Base-by-base conservation (phyloP, 179 eudicot genomes). In the Silene noctiflora region DNA sequence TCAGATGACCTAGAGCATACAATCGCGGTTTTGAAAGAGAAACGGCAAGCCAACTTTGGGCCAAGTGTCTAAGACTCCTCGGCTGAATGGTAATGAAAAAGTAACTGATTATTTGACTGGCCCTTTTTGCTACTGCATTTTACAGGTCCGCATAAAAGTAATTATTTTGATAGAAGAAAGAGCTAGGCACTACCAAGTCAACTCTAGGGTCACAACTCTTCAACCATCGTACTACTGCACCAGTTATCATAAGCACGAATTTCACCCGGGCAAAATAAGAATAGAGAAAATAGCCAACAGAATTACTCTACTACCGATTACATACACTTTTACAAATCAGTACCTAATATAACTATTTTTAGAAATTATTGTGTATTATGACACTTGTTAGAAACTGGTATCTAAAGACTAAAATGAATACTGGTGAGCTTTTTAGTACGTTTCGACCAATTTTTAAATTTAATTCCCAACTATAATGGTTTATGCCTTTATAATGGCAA, bases 1-100 rank as follows among this genome's bases (percentile, higher is more conserved):
- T 33, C 39, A 33, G 39, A 33, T 33, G 39, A 4, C 39, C 7
- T 33, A 33, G 39, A 5, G 39, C 39, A 33, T 39, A 68, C 48
- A 33, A 64, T 13, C 68, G 29, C 39, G 7, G 42, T 14, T 17
- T 16, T 33, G 39, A 42, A 31, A n/a, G 70, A 68, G 53, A 67
- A 68, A 42, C 20, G 4, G 56, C 21, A 68, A 68, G 71, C 53
- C 71, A 68, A 39, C 68, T 64, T 4, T 27, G 39, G 39, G 68
- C 8, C n/a, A n/a, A n/a, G n/a, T n/a, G n/a, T n/a, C n/a, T 17
- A 60, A 11, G 55, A 14, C 55, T 10, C 55, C 13, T 48, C 3
- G 55, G 16, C 55, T 48, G 16, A 10, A 48, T 48, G 16, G 55
- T 48, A 14, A 48, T 48, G 55, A 48, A 48, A 48, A 13, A 48